Evolutionary conservation across 1,284 basidiomycete species (phyloP), one percentile per base, ranked within the genome.

Genomic region (Grifola frondosa): DNA sequence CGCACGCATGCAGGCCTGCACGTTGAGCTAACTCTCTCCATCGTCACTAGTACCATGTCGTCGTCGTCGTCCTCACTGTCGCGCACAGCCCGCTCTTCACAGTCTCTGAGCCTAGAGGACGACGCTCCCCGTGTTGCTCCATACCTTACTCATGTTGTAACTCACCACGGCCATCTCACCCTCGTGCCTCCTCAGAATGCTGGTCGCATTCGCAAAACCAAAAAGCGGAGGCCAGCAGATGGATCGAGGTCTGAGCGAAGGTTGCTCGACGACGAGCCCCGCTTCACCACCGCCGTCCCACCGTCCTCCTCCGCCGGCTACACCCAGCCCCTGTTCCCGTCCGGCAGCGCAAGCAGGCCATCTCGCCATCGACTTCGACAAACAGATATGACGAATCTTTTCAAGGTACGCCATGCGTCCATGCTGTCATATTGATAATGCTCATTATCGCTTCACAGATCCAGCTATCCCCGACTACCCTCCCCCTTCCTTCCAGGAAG

Each of bases 401-500:
- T n/a, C n/a, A n/a, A n/a, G n/a, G n/a, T n/a, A n/a, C n/a, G n/a
- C n/a, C n/a, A n/a, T n/a, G n/a, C n/a, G n/a, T n/a, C n/a, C n/a
- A n/a, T n/a, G n/a, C n/a, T n/a, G n/a, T n/a, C n/a, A n/a, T n/a
- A n/a, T n/a, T n/a, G n/a, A 21, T 35, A 10, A 24, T 5, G 21
- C 17, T 30, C 34, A 16, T 29, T 32, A 13, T 34, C 9, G 8
- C 1, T 19, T 22, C 28, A 30, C 39, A 57, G 63, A 58, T 44
- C 54, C 57, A n/a, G 46, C 56, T 3, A 65, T 79, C 41, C 78
- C 78, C 16, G 70, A 79, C 57, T 78, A 78, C 47, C 78, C 78
- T 7, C 78, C 78, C 11, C 78, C 78, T 28, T 72, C 77, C 1
- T 81, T 80, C 56, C 72, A 72, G 42, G 78, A 81, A 56, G 77